Percentiles rank a stretch among this genome's conserved stretches.
phyloP scores from a whole-genome alignment of 495 filamentous ascomycete genomes.

The Neurospora sp. region DNA sequence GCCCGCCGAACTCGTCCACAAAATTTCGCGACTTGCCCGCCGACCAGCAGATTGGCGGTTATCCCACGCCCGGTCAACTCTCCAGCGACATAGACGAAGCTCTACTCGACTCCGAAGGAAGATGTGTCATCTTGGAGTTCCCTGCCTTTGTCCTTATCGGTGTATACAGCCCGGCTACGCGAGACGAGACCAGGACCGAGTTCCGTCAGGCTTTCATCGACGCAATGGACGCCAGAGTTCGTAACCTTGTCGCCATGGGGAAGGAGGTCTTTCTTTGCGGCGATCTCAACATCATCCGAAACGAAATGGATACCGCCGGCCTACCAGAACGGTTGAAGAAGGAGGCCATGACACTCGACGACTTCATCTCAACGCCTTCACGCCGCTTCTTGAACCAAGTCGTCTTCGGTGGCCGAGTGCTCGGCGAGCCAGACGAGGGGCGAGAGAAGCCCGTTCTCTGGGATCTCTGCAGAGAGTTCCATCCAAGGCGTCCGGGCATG shows the following conservation, averaged over 20 bases:
- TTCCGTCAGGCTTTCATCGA: slow-evolving; percentile 75
- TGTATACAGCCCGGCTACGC: slow-evolving; percentile 78
- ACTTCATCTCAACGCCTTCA: slow-evolving; percentile 61
- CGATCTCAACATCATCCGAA: slow-evolving; percentile 79
- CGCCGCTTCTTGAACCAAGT: slow-evolving; percentile 79
- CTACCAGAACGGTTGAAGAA: slow-evolving; percentile 61
- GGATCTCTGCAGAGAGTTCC: slow-evolving; percentile 79
- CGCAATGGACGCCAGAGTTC: slow-evolving; percentile 68
- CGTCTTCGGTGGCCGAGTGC: slow-evolving; percentile 58
- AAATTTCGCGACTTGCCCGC: slow-evolving; percentile 65
- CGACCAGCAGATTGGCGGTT: slow-evolving; percentile 85
- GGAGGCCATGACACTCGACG: slow-evolving; percentile 29
- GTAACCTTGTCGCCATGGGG: slow-evolving; percentile 70
- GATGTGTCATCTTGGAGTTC: slow-evolving; percentile 89
- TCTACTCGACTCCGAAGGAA: slow-evolving; percentile 79
- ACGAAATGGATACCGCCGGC: slow-evolving; percentile 63
- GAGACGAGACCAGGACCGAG: slow-evolving; percentile 72
- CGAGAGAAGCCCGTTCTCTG: slow-evolving; percentile 67
- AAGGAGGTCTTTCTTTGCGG: slow-evolving; percentile 79
- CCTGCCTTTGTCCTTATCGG: slow-evolving; percentile 90
- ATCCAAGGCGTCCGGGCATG: slow-evolving; percentile 74
- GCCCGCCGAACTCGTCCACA: slow-evolving; percentile 62
- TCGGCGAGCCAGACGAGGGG: slow-evolving; percentile 58
- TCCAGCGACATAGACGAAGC: slow-evolving; percentile 52
- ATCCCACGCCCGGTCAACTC: slow-evolving; percentile 62